Evolutionary conservation across 1,284 basidiomycete genomes (phyloP).

Genomic region (Phylloboletellus chloephorus): DNA sequence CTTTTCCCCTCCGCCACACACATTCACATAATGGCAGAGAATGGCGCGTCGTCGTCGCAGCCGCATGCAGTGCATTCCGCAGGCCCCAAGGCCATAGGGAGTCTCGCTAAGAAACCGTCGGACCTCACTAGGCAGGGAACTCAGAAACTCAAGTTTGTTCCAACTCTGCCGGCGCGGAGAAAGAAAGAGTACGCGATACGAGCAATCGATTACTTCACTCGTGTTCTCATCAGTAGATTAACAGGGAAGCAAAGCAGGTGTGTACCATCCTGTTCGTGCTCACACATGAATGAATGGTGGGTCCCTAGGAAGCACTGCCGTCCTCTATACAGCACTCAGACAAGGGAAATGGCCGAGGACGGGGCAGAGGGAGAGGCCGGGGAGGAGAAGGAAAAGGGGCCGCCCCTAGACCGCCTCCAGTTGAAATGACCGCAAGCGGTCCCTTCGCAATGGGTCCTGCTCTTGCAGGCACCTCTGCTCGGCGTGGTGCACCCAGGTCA

Average conservation of each 20-base stretch:
- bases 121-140: constrained; percentile 69
- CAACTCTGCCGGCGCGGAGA: constrained; percentile 62
- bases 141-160: constrained; percentile 74
- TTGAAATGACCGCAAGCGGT: constrained; percentile 77
- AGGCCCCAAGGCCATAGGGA: constrained; percentile 58
- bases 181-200: constrained; percentile 65
- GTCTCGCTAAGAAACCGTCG: constrained; percentile 62
- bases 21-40: too few species aligned
- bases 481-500: constrained; percentile 47
- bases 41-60: constrained; percentile 8
- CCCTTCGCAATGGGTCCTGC: constrained; percentile 82
- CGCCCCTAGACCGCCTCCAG: constrained; percentile 43
- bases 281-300: background rate
- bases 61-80: constrained; percentile 12
- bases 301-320: constrained; percentile 45
- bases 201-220: background rate
- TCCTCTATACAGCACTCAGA: constrained; percentile 32
- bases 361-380: constrained; percentile 46
- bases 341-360: constrained; percentile 42
- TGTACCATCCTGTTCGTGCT: constrained; percentile 11
- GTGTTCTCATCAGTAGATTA: constrained; percentile 18
- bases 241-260: constrained; percentile 42
- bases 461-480: constrained; percentile 50
- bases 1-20: constrained; percentile 8
- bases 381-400: constrained; percentile 44